phyloP scores from a whole-genome alignment of 1,284 basidiomycete species.

The Peniophora sp. region DNA sequence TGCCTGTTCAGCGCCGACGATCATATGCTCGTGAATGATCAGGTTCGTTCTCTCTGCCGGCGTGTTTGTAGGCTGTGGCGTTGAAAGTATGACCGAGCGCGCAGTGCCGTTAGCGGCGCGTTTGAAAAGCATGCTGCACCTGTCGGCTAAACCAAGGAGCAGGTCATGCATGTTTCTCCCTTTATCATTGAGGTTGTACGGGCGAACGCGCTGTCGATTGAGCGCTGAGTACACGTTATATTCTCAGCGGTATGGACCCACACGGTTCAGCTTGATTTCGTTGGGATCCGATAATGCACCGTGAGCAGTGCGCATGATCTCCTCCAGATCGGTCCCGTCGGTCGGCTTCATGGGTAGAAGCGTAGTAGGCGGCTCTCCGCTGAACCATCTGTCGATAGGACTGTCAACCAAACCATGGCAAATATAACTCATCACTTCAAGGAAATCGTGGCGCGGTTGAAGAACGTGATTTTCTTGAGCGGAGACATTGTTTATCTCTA shows the following conservation, averaged over 20 bases:
- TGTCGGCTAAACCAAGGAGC: constrained; percentile 49
- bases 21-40: background rate
- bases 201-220: constrained; percentile 33
- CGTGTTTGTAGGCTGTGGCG: background rate
- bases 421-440: constrained; percentile 76
- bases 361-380: constrained; percentile 53
- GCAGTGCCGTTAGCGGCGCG: constrained; percentile 55
- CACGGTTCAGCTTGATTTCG: constrained; percentile 17
- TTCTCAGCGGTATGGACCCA: constrained; percentile 9
- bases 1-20: background rate
- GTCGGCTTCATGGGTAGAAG: constrained; percentile 46
- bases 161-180: constrained; percentile 67
- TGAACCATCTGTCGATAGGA: constrained; percentile 72
- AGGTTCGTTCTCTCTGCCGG: background rate
- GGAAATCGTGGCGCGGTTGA: constrained; percentile 59
- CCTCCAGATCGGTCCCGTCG: constrained; percentile 30
- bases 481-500: constrained; percentile 16
- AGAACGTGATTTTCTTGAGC: constrained; percentile 32
- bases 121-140: constrained; percentile 55
- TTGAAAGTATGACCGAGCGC: constrained; percentile 37
- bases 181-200: constrained; percentile 44
- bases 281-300: constrained; percentile 35
- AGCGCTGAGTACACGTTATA: background rate
- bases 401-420: constrained; percentile 61
- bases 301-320: constrained; percentile 39